Evolutionary conservation across 2,329 filamentous ascomycete genomes (phyloP), one percentile per base, ranked within the genome.

Genomic region (Aureobasidium sp.): DNA sequence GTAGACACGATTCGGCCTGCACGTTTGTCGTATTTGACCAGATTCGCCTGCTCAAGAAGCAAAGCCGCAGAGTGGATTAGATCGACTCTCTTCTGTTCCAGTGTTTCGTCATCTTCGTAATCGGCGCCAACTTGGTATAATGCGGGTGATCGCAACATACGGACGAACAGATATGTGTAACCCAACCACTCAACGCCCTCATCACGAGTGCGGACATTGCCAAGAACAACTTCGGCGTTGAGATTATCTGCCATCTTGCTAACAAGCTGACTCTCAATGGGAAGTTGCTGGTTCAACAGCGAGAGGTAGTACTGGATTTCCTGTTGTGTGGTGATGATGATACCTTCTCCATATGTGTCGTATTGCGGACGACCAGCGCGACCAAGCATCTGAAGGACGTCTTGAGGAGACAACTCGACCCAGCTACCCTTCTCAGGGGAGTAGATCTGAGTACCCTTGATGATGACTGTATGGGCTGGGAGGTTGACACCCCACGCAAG

Each of bases 111-210:
- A 60, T 94, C 86, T 69, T 96, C 91, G 68, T 97, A 99, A 69
- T 99, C 95, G 11, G 92, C 86, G 4, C 94, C 94, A 55, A 99
- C 94, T 70, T 94, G 93, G 73, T 99, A 99, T 13, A 99, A 78
- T 0, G 91, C 93, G 39, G 94, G 94, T 2, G 93, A 97, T 34
- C 94, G 87, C 65, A 99, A 83, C 94, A 99, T 99, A 54, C 94
- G 89, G 60, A 99, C 91, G 71, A 96, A 99, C 21, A 99, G 85
- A 73, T 99, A 99, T 0, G 93, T 97, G 74, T 99, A 99, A 13
- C 94, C 93, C 37, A 99, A 84, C 94, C 94, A 99, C 72, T 99
- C 92, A n/a, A 99, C 94, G 67, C 89, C 94, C 71, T 99, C 94
- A 67, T 99, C 93, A 63, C 95, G 86, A 64, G 82, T 92, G 62